These are phyloP conservation scores for Coemansia sp. DNA, from an alignment of 192 early-diverging fungal genomes.

Conservation along the genomic window DNA sequence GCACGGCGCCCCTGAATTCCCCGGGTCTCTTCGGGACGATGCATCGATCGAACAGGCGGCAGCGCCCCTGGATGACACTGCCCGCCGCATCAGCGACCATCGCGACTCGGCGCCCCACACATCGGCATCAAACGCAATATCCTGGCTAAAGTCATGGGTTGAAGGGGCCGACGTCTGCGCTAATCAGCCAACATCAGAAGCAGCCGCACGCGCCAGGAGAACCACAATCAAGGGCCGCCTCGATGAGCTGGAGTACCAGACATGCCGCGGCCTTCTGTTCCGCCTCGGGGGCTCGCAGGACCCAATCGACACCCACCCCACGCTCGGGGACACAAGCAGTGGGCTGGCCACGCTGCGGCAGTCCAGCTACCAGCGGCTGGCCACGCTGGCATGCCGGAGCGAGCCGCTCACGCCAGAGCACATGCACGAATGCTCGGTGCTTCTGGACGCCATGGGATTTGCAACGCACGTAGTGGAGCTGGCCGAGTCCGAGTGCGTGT, in stretches of 20 bases:
- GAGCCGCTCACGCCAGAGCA: slow-evolving; percentile 54
- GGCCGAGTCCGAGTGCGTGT: slow-evolving; percentile 67
- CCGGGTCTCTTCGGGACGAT: background rate
- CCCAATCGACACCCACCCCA: background rate
- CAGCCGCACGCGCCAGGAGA: background rate
- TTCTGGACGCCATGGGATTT: slow-evolving; percentile 57
- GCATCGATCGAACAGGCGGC: background rate
- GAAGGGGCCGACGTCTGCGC: background rate
- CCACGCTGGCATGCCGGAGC: slow-evolving; percentile 53
- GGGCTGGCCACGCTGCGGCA: slow-evolving; percentile 12
- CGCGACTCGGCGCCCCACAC: background rate
- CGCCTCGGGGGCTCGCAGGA: slow-evolving; percentile 8
- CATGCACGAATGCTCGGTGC: slow-evolving; percentile 48
- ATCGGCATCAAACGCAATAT: background rate
- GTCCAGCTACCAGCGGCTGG: slow-evolving; percentile 23
- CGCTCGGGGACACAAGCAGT: background rate
- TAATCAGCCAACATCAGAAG: background rate
- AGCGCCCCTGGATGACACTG: background rate
- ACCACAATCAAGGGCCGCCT: slow-evolving; percentile 23
- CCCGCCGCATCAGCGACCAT: background rate
- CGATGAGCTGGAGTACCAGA: slow-evolving; percentile 22
- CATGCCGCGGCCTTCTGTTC: slow-evolving; percentile 16
- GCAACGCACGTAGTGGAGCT: slow-evolving; percentile 45
- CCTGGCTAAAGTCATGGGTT: background rate
- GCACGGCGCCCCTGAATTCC: background rate